A percentile compares a stretch with the other conserved stretches of the same genome.
These are phyloP conservation scores for Microbotryomycetes sp. DNA, from an alignment of 1,284 basidiomycete genomes.

Conservation along the genomic window DNA sequence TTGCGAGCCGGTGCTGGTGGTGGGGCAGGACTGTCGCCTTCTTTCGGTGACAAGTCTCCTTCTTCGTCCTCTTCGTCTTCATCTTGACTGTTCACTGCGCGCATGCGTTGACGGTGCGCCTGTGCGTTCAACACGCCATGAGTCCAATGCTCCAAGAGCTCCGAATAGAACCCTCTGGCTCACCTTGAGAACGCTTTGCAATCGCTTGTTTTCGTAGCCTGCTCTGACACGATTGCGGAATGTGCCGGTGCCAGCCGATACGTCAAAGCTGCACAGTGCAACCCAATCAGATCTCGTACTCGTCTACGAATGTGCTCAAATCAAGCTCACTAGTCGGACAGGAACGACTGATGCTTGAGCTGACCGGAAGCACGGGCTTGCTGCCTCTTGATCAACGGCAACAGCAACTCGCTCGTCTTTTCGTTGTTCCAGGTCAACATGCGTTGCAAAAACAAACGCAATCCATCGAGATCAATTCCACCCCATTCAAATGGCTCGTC, in stretches of 20 bases:
- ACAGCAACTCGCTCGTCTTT: conserved; percentile 85
- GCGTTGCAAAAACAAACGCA: conserved; percentile 74
- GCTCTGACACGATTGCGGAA: conserved; percentile 12
- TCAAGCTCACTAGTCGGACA: conserved; percentile 46
- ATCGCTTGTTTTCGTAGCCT: conserved; percentile 73
- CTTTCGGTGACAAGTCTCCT: conserved; percentile 1
- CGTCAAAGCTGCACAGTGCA: conserved; percentile 44
- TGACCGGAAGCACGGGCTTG: conserved; percentile 56
- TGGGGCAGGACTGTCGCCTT: background rate
- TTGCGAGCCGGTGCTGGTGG: conserved; percentile 7
- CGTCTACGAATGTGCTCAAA: background rate
- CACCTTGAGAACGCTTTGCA: conserved; percentile 81
- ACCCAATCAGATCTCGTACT: background rate
- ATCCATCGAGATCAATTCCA: conserved; percentile 83
- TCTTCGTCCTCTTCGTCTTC: conserved; percentile 6
- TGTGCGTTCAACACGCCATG: background rate
- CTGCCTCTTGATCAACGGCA: conserved; percentile 90
- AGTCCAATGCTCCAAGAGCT: background rate
- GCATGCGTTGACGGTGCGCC: background rate
- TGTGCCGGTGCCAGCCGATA: conserved; percentile 46
- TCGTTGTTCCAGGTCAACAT: conserved; percentile 78
- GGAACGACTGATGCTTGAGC: conserved; percentile 55
- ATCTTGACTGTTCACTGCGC: conserved; percentile 17
- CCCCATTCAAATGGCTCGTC: conserved; percentile 97
- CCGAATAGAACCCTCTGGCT: too few relatives aligned